Base-by-base conservation (phyloP, 2,329 filamentous ascomycete species). In the Ophidiomyces ophidiicola region DNA sequence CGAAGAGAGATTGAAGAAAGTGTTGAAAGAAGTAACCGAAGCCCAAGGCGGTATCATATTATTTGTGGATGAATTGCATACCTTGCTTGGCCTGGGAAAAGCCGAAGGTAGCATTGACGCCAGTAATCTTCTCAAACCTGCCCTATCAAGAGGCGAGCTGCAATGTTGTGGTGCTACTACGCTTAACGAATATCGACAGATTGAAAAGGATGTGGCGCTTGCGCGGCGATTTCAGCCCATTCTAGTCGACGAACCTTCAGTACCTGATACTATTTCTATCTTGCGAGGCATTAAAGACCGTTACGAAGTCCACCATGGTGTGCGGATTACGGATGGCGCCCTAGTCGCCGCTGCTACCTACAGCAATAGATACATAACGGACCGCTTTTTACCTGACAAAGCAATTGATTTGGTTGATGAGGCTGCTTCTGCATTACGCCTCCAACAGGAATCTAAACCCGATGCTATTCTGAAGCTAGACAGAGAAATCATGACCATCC, bases 361-460 rank as follows among this genome's bases (percentile, higher is more conserved):
- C 55, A 90, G 83, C 46, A 96, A 96, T 54, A 81, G 90, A 36
- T 98, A 96, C 59, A 90, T 98, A 50, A 94, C 87, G 10, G 88
- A 96, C 55, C 80, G 90, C 1, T 96, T 94, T 61, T 68, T 96
- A 0, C 90, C 90, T 0, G 90, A 98, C 61, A 96, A 96, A 59
- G 90, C 90, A 2, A 96, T 98, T 46, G 90, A 96, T 57, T 63
- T 96, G 11, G 90, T 98, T 59, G 90, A 96, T 48, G 90, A 96
- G 62, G 90, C 90, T 6, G 87, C 88, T 1, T 92, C 83, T 44
- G 85, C 86, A 15, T 67, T 96, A 6, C 78, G 92, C 31, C 64
- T 96, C 21, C 88, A 96, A 55, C 90, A 96, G 60, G 90, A 98
- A 60, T 94, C 85, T 51, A 96, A 94, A 52, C 90, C 90, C 0